Evolutionary conservation across 2,329 filamentous ascomycete genomes (phyloP).

Genomic region (Calonectria hongkongensis): DNA sequence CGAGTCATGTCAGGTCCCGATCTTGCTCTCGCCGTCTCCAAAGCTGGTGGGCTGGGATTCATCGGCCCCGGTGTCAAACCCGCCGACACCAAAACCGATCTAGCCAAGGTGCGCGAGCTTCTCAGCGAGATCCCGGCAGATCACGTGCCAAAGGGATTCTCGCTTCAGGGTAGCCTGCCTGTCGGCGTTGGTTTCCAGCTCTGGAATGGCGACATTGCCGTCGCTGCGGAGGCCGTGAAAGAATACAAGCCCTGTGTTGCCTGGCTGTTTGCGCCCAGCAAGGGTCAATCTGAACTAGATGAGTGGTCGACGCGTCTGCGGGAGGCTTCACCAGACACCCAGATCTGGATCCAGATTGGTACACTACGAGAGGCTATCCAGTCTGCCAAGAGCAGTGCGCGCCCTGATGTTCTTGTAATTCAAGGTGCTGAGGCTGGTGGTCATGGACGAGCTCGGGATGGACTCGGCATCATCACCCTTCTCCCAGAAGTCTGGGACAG

Average conservation of each 20-base stretch:
- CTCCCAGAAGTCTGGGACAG: constrained; percentile 70
- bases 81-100: constrained; percentile 55
- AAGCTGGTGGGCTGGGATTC: constrained; percentile 80
- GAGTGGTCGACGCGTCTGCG: constrained; percentile 68
- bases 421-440: constrained; percentile 74
- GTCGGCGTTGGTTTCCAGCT: constrained; percentile 66
- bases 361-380: constrained; percentile 67
- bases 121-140: constrained; percentile 41
- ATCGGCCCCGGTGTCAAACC: constrained; percentile 63
- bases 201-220: constrained; percentile 65
- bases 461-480: constrained; percentile 66
- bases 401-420: constrained; percentile 70
- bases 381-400: constrained; percentile 57
- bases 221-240: constrained; percentile 56
- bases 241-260: constrained; percentile 61
- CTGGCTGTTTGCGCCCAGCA: constrained; percentile 65
- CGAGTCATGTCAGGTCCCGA: constrained; percentile 73
- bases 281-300: constrained; percentile 61
- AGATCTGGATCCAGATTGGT: constrained; percentile 73
- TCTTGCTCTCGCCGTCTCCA: constrained; percentile 78
- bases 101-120: constrained; percentile 55
- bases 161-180: constrained; percentile 57
- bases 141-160: constrained; percentile 35
- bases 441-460: constrained; percentile 67
- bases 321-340: constrained; percentile 61